A percentile compares a stretch with the other conserved stretches of the same genome.
phyloP scores from a whole-genome alignment of 352 stramenopile species.

The Phytophthora aleatoria region DNA sequence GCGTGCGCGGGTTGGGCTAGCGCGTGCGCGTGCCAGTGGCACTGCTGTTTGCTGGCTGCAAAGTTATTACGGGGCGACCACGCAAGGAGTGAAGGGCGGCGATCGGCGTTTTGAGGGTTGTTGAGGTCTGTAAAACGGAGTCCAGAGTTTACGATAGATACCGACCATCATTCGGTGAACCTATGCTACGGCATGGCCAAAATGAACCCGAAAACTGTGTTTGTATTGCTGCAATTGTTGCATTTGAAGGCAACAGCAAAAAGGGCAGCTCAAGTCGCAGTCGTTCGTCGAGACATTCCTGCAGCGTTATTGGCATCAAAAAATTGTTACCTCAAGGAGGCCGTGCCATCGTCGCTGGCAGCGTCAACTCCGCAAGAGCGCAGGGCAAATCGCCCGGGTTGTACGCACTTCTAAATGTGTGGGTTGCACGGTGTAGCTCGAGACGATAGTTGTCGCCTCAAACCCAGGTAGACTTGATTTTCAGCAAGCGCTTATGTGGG shows the following conservation, averaged over 20 bases:
- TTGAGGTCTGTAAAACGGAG: constrained; percentile 14
- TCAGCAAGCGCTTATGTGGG: neutral
- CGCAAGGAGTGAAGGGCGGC: constrained; percentile 1
- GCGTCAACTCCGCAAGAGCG: constrained; percentile 21
- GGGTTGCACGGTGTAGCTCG: constrained; percentile 6
- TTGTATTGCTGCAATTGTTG: neutral
- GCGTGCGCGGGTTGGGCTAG: constrained; percentile 1
- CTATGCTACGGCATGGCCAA: constrained; percentile 15
- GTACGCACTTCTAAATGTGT: constrained; percentile 13
- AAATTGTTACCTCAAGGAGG: constrained; percentile 11
- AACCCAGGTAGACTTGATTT: constrained; percentile 8
- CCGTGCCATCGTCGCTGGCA: constrained; percentile 11
- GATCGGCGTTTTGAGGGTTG: constrained; percentile 5
- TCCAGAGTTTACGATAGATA: constrained; percentile 8
- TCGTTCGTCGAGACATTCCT: constrained; percentile 36
- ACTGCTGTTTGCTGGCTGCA: neutral
- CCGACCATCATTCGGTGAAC: constrained; percentile 22
- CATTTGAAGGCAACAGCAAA: constrained; percentile 11
- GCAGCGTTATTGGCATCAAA: constrained; percentile 16
- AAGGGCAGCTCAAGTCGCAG: constrained; percentile 21
- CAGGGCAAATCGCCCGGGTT: constrained; percentile 22
- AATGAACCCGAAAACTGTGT: constrained; percentile 4
- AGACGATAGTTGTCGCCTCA: neutral
- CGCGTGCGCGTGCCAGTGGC: neutral
- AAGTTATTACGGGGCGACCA: neutral